Evolutionary conservation across 495 filamentous ascomycete species (phyloP), one percentile per base, ranked within the genome.

Genomic region (Xylaria curta): DNA sequence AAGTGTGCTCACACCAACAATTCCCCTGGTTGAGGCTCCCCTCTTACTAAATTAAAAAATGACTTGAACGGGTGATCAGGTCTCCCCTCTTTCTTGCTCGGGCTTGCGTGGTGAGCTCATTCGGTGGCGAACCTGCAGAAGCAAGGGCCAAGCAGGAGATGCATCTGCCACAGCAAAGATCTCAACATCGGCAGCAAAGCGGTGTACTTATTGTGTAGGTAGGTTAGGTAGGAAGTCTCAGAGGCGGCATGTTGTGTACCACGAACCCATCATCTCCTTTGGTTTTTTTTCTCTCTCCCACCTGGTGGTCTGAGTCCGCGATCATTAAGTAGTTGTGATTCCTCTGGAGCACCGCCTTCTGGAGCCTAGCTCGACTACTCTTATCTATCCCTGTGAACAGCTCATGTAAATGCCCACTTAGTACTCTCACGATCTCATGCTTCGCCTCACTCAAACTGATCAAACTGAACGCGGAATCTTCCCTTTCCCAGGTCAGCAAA

Each of bases 31-130:
- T 69, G 68, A 69, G 54, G 38, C 54, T 59, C 54, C 46, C 31
- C 68, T n/a, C 68, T 46, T 62, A n/a, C 66, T 19, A 33, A 49
- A 61, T 49, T n/a, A 24, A 69, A 31, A 31, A 46, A 42, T 21
- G 8, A 67, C 26, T 33, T 4, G 7, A 56, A 67, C 49, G 38
- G 19, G 51, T 69, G 54, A 60, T 36, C 44, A 49, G 26, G 40
- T 36, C 67, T 69, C 56, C 67, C 56, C 56, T 69, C 51, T 49
- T 26, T 49, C 8, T n/a, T 12, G 26, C 17, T 15, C 38, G n/a
- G 51, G 28, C 66, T n/a, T 44, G 65, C n/a, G 47, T 67, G n/a
- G n/a, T 67, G 64, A 56, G 64, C 26, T 67, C 65, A 24, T 31
- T 21, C 21, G 49, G 65, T 67, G 65, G 65, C 65, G 38, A 67